Evolutionary conservation across 192 early-diverging fungal species (phyloP), one percentile per base, ranked within the genome.

Genomic region (Dissophora globulifera): DNA sequence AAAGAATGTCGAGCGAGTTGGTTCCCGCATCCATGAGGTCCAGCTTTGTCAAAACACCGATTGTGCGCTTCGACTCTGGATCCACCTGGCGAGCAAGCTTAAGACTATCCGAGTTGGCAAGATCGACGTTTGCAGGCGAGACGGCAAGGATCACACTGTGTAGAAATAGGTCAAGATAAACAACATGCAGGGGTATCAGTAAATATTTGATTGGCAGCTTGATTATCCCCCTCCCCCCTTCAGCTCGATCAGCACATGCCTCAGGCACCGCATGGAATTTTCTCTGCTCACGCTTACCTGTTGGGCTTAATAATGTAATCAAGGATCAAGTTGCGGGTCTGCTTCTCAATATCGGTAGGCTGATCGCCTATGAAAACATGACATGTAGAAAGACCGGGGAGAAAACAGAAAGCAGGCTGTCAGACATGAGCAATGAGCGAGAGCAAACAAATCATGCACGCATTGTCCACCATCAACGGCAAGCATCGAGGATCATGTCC

Each of bases 11-110:
- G 30, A 94, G 78, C 33, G 93, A 90, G 57, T 92, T 90, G 38
- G 91, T 94, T 50, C 93, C 93, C 46, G 87, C 86, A 65, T 94
- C 93, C 93, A 94, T 94, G 62, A 94, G 67, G 81, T 94, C 93
- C 54, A 94, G 83, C 80, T 94, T 94, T 42, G 93, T 93, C 53
- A 94, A 76, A 9, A 94, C 89, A 22, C 93, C 93, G 35, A 94
- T 84, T 6, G 93, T 94, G 51, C 93, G 86, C 62, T 74, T 85
- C 78, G 91, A 90, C 69, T 92, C 89, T 3, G 90, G 87, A 78
- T 93, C 93, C 12, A 94, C 93, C 64, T 94, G 91, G 48, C 91
- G 89, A n/a, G 93, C 91, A 50, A 93, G 79, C 79, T 94, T 94
- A 45, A 94, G 83, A 78, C 91, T 93, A 79, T 94, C 93, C 20